Conservation (phyloP, 257 asterid species). For the Penstemon davidsonii region DNA sequence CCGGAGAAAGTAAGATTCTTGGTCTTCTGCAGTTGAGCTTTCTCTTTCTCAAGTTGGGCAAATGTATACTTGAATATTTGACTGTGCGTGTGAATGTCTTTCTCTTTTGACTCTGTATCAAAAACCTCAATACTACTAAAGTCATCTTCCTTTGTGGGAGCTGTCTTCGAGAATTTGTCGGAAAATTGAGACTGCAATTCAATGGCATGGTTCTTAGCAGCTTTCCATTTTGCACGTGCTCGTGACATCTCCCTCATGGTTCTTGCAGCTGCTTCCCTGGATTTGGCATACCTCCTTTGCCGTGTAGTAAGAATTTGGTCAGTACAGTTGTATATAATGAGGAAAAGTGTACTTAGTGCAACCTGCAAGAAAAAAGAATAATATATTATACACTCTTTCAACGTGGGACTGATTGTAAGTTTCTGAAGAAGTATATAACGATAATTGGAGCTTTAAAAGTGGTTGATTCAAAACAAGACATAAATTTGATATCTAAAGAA, state of each 20-base stretch:
- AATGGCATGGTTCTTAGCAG: conserved; percentile 73
- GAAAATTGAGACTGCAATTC: conserved; percentile 72
- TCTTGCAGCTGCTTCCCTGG: conserved; percentile 91
- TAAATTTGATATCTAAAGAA: background rate
- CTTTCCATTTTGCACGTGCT: conserved; percentile 86
- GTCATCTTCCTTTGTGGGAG: conserved; percentile 26
- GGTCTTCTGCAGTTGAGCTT: conserved; percentile 52
- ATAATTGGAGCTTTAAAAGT: background rate
- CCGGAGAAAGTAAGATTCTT: conserved; percentile 62
- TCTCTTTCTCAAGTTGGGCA: conserved; percentile 61
- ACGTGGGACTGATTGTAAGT: background rate
- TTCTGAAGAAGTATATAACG: background rate
- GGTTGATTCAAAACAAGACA: background rate
- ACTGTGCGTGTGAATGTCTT: conserved; percentile 48
- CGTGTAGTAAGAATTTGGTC: conserved; percentile 86
- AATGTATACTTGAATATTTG: conserved; percentile 67
- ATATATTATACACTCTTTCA: background rate
- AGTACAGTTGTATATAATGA: conserved; percentile 81
- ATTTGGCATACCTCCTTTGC: conserved; percentile 80
- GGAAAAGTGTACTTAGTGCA: conserved; percentile 75
- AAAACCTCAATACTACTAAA: conserved; percentile 25
- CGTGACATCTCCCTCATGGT: conserved; percentile 70
- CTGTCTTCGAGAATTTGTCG: conserved; percentile 61
- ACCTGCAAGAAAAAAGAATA: conserved; percentile 45
- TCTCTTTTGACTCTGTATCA: conserved; percentile 38